phyloP scores from a whole-genome alignment of 768 basidiomycete genomes.

The Multifurca ochricompacta region DNA sequence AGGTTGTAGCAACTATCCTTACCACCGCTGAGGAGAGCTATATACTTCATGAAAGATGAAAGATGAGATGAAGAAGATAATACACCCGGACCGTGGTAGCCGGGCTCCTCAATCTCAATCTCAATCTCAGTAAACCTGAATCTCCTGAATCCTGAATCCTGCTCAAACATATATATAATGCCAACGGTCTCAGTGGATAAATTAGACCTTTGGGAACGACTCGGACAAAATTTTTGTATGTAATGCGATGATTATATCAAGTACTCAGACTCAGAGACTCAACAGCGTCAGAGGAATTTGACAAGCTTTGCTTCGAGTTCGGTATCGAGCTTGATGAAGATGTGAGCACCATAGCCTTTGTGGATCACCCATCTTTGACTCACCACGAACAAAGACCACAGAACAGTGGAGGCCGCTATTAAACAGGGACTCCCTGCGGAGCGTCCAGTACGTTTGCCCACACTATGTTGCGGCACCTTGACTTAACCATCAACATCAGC shows the following conservation, averaged over 20 bases:
- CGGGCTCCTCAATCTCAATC: not conserved
- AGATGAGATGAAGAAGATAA: not conserved
- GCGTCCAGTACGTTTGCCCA: slow-evolving; percentile 52
- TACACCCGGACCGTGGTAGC: not conserved
- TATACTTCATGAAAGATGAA: slow-evolving; percentile 64
- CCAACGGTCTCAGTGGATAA: slow-evolving; percentile 96
- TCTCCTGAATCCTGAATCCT: not conserved
- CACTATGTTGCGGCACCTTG: not conserved
- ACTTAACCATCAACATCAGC: slow-evolving; percentile 37
- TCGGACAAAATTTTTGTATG: slow-evolving; percentile 77
- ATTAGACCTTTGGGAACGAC: slow-evolving; percentile 82
- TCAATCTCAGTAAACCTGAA: not conserved
- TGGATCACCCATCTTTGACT: not conserved
- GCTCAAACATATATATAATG: slow-evolving; percentile 48
- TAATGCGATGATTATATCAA: slow-evolving; percentile 14
- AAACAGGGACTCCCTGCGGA: slow-evolving; percentile 82
- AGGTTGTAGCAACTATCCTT: slow-evolving; percentile 98
- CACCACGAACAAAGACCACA: slow-evolving; percentile 56
- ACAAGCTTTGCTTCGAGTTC: slow-evolving; percentile 93
- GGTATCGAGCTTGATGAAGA: slow-evolving; percentile 98
- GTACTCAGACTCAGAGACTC: slow-evolving; percentile 17
- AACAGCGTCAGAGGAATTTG: slow-evolving; percentile 88
- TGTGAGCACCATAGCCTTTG: slow-evolving; percentile 39
- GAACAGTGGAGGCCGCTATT: slow-evolving; percentile 69
- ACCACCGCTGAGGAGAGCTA: slow-evolving; percentile 92